Evolutionary conservation across 2,329 filamentous ascomycete genomes (phyloP), one percentile per base, ranked within the genome.

Genomic region (Trichophyton verrucosum): DNA sequence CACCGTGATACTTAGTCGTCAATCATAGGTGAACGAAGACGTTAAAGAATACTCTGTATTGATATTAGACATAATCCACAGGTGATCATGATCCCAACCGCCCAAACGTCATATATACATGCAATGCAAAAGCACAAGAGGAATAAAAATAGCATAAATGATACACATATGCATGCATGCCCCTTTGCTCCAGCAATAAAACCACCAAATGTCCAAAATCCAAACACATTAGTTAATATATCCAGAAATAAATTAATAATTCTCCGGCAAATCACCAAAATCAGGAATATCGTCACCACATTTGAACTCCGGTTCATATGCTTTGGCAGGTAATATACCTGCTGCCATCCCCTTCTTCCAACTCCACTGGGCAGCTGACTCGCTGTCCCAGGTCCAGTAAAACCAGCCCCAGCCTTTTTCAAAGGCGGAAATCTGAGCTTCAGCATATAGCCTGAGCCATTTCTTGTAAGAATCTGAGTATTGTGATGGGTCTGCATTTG

Each of bases 351-450:
- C 91, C 65, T 85, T 80, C 74, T 91, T 71, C 56, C 75, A 76
- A 72, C 91, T 96, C 94, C 94, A 99, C 76, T 96, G 90, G 62
- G 85, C 80, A 57, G 88, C 86, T 65, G 76, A 80, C 78, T 97
- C 92, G 33, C 92, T 96, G 75, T 91, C 84, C 92, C 94, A 95
- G 38, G 91, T 97, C 94, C 94, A 99, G 76, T 99, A 99, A 77
- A 95, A 96, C 94, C 94, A 99, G 57, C 94, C 94, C 86, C 88
- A 94, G 4, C 89, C 90, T 64, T 86, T 85, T 74, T 97, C 92
- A 70, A 97, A 99, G 62, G 86, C 89, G 67, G 86, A 81, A 89
- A 99, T 99, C 77, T 99, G 94, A 60, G 91, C 94, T 75, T 96
- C 87, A 4, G 94, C 94, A 75, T 97, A 97, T 75, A 88, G 89